These are phyloP conservation scores for Hanseniaspora lindneri DNA, from an alignment of 805 yeast genomes.

Conservation along the genomic window DNA sequence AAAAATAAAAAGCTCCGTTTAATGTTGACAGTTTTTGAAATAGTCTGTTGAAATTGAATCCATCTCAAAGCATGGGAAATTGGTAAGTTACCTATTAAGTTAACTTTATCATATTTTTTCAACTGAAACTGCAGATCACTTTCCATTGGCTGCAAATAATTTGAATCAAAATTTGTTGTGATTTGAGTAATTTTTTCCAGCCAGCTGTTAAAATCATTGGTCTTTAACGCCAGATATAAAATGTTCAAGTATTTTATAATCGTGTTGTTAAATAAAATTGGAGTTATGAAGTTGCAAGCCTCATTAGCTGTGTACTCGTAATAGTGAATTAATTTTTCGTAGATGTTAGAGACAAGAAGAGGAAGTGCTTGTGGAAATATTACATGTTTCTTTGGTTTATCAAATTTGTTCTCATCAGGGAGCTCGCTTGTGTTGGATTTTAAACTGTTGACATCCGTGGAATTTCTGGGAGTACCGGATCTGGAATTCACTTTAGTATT, in stretches of 20 bases:
- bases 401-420: not conserved
- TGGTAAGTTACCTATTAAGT: not conserved
- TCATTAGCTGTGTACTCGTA: conserved; percentile 44
- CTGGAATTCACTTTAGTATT: not conserved
- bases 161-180: not conserved
- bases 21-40: not conserved
- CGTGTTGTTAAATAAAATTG: conserved; percentile 61
- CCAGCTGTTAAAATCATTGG: conserved; percentile 1
- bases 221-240: conserved; percentile 26
- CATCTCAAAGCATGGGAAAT: not conserved
- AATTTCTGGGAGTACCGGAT: conserved; percentile 15
- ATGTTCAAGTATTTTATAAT: conserved; percentile 52
- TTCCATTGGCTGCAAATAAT: conserved; percentile 7
- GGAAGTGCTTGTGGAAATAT: conserved; percentile 31
- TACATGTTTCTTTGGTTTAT: not conserved
- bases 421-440: not conserved
- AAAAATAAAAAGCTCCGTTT: not conserved
- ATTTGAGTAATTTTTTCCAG: not conserved
- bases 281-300: conserved; percentile 70
- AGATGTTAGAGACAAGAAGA: conserved; percentile 31
- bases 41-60: not conserved
- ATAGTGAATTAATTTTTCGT: conserved; percentile 32
- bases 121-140: conserved; percentile 1
- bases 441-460: not conserved
- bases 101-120: conserved; percentile 1